phyloP scores from a whole-genome alignment of 1,284 basidiomycete genomes.

The Omphalotus olearius region DNA sequence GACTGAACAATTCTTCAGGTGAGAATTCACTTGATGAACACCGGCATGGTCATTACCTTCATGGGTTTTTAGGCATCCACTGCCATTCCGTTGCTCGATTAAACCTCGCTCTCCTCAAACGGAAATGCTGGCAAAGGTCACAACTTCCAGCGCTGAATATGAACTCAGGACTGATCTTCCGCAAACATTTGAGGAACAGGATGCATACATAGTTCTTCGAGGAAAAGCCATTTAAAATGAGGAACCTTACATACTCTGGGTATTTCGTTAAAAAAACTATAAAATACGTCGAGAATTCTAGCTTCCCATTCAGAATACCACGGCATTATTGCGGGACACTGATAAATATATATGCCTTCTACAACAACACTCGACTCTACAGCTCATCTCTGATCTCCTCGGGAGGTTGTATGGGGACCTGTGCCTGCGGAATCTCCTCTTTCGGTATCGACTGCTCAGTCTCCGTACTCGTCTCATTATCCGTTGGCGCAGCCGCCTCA shows the following conservation, averaged over 20 bases:
- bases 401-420: conserved; percentile 11
- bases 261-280: too few relatives aligned
- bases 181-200: too few relatives aligned
- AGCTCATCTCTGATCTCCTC: conserved; percentile 12
- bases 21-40: neutral
- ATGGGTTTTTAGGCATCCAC: neutral
- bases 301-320: too few relatives aligned
- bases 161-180: too few relatives aligned
- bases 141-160: too few relatives aligned
- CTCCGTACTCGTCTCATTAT: neutral
- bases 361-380: neutral
- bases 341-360: too few relatives aligned
- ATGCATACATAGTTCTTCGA: too few relatives aligned
- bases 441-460: conserved; percentile 6
- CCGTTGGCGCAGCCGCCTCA: neutral
- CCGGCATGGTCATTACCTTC: neutral
- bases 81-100: conserved; percentile 1
- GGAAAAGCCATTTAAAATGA: too few relatives aligned
- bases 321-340: too few relatives aligned
- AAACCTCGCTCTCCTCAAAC: neutral
- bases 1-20: neutral
- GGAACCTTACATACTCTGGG: too few relatives aligned
- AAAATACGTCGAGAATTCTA: too few relatives aligned
- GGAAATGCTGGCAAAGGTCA: neutral
- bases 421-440: conserved; percentile 10